phyloP scores from a whole-genome alignment of 1,139 yeast species.

The Candida mesenterica region DNA sequence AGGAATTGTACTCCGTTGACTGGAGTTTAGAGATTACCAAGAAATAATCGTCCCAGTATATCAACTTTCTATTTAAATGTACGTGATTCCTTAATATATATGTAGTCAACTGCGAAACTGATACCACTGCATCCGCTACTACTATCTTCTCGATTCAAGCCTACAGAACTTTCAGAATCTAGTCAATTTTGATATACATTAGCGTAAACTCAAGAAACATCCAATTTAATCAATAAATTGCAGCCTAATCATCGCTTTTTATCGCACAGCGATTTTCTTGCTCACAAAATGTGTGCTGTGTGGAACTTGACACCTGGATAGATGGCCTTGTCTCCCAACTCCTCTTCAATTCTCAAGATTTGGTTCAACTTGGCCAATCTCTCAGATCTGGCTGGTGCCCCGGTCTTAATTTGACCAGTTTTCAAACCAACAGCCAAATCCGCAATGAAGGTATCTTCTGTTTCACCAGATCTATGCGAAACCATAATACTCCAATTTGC shows the following conservation, averaged over 20 bases:
- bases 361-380: constrained; percentile 8
- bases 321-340: constrained; percentile 74
- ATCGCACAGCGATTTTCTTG: too few species aligned
- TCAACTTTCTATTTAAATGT: not conserved
- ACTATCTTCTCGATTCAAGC: too few species aligned
- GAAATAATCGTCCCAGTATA: constrained; percentile 15
- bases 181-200: too few species aligned
- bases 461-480: constrained; percentile 7
- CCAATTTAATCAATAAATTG: too few species aligned
- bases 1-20: constrained; percentile 25
- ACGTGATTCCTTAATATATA: too few species aligned
- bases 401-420: constrained; percentile 7
- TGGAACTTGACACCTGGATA: constrained; percentile 7
- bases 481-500: constrained; percentile 6
- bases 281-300: not conserved
- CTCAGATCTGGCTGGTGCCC: constrained; percentile 9
- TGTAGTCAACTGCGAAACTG: too few species aligned
- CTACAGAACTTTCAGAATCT: too few species aligned
- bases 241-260: too few species aligned
- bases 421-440: constrained; percentile 7
- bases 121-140: too few species aligned
- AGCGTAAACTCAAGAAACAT: too few species aligned
- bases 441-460: constrained; percentile 7
- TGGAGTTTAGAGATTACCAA: constrained; percentile 40
- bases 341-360: constrained; percentile 20